These are phyloP conservation scores for Dactylella cylindrospora DNA, from an alignment of 2,329 filamentous ascomycete species.

Conservation along the genomic window DNA sequence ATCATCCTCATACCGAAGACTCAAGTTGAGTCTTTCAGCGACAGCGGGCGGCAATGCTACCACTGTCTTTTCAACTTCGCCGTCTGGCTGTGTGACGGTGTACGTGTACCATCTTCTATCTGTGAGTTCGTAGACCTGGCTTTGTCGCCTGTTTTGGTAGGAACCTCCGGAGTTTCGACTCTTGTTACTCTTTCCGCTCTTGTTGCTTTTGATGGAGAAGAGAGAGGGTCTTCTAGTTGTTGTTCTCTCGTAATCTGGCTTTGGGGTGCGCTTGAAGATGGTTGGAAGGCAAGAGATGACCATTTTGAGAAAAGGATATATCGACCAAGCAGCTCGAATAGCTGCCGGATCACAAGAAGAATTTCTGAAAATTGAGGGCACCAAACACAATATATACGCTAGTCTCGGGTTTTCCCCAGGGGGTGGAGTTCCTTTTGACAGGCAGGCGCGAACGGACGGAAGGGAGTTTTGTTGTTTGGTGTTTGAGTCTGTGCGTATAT, in stretches of 20 bases:
- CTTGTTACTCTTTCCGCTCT: conserved; percentile 24
- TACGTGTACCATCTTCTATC: conserved; percentile 44
- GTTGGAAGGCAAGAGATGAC: conserved; percentile 41
- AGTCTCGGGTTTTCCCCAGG: too few species aligned
- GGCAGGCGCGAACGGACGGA: too few species aligned
- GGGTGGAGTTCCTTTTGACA: too few species aligned
- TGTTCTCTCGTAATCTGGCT: conserved; percentile 30
- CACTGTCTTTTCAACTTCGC: conserved; percentile 36
- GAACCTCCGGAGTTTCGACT: conserved; percentile 37
- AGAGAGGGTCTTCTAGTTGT: conserved; percentile 33
- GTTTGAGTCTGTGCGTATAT: conserved; percentile 12
- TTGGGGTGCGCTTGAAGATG: conserved; percentile 38
- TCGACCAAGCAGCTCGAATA: neutral
- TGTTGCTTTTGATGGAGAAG: conserved; percentile 38
- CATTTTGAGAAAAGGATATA: conserved; percentile 23
- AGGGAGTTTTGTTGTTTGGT: neutral
- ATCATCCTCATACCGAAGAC: conserved; percentile 29
- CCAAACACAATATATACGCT: conserved; percentile 1
- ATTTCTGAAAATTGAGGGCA: neutral
- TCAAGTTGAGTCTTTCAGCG: conserved; percentile 37
- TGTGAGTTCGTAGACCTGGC: conserved; percentile 42
- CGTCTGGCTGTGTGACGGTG: conserved; percentile 36
- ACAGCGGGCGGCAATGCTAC: conserved; percentile 35
- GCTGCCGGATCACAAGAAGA: conserved; percentile 2
- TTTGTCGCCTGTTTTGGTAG: conserved; percentile 41